Evolutionary conservation across 306 rosid genomes (phyloP).

Genomic region (Vigna angularis): DNA sequence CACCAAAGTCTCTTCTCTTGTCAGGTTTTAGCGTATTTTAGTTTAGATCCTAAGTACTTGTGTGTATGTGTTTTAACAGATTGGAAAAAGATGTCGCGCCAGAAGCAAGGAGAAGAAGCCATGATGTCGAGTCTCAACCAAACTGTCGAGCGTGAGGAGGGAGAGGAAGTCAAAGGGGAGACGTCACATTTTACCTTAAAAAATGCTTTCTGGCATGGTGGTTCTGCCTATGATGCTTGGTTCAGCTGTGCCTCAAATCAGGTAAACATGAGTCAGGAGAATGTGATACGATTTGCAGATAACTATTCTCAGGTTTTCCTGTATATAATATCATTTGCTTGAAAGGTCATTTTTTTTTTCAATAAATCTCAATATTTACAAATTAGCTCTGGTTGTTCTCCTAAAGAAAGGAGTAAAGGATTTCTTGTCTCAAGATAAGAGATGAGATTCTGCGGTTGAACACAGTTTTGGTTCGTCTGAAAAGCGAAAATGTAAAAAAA

Average conservation of each 20-base stretch:
- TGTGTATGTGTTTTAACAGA: constrained; percentile 36
- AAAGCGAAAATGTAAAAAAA: background rate
- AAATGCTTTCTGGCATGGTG: constrained; percentile 82
- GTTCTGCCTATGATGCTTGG: constrained; percentile 92
- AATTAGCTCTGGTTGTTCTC: background rate
- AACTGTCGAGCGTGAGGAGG: constrained; percentile 49
- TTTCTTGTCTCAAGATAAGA: background rate
- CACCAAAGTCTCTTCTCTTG: background rate
- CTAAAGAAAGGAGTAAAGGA: background rate
- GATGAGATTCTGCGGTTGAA: background rate
- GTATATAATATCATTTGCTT: background rate
- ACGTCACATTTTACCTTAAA: constrained; percentile 53
- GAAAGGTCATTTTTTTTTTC: background rate
- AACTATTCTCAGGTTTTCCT: background rate
- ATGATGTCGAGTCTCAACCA: constrained; percentile 59
- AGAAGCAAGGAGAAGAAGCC: constrained; percentile 73
- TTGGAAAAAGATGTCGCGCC: constrained; percentile 57
- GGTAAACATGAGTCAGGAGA: constrained; percentile 44
- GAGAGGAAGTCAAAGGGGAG: constrained; percentile 60
- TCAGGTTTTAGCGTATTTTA: background rate
- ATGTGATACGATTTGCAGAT: background rate
- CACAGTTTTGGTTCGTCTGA: background rate
- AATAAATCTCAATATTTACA: background rate
- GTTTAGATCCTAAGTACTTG: background rate
- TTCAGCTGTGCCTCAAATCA: constrained; percentile 92